Evolutionary conservation across 73 alveolate genomes (phyloP).

Genomic region (Tetrahymena borealis): DNA sequence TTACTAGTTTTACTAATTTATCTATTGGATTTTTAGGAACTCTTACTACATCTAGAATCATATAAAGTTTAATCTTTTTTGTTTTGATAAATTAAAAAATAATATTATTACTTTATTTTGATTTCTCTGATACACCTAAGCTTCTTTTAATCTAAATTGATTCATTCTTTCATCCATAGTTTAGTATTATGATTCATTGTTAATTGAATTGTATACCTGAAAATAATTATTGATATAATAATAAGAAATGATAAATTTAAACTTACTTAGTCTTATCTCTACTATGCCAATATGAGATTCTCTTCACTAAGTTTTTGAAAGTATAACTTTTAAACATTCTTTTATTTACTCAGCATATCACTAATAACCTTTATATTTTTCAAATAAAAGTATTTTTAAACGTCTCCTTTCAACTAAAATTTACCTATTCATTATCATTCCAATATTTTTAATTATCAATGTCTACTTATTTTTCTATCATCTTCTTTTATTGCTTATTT

Average conservation of each 20-base stretch:
- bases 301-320: neutral
- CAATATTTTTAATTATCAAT: neutral
- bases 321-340: neutral
- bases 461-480: neutral
- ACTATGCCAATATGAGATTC: neutral
- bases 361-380: neutral
- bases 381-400: neutral
- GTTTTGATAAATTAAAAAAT: neutral
- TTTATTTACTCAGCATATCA: neutral
- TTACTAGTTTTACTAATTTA: neutral
- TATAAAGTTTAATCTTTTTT: neutral
- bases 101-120: neutral
- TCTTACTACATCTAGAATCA: neutral
- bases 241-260: neutral
- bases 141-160: neutral
- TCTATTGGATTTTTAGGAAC: neutral
- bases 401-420: neutral
- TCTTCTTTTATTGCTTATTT: neutral
- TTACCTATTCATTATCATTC: neutral
- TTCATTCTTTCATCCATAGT: neutral
- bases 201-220: neutral
- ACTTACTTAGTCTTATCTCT: neutral
- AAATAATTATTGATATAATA: neutral
- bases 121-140: neutral
- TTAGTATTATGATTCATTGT: neutral